Evolutionary conservation across 495 filamentous ascomycete genomes (phyloP).

Genomic region (Penicillium goetzii): DNA sequence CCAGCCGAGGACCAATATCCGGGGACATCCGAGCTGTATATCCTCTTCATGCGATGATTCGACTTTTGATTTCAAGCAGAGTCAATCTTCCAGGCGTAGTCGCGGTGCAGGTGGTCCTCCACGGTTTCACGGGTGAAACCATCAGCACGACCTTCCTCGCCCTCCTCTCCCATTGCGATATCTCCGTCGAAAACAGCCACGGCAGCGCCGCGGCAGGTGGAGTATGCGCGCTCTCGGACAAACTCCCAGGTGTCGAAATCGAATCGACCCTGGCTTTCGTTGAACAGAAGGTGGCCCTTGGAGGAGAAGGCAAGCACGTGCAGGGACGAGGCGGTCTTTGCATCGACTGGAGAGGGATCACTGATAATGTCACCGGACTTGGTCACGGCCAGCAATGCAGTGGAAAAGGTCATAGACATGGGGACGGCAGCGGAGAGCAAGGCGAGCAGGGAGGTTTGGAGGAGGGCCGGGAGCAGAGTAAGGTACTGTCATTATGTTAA

Average conservation of each 20-base stretch:
- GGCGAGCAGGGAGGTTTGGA: conserved; percentile 74
- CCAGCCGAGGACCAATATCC: not conserved
- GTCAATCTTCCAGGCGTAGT: conserved; percentile 47
- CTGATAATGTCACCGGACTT: conserved; percentile 52
- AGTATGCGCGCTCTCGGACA: conserved; percentile 64
- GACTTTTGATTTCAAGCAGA: conserved; percentile 34
- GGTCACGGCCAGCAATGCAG: conserved; percentile 65
- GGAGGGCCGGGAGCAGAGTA: conserved; percentile 70
- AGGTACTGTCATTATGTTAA: conserved; percentile 62
- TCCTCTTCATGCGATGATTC: not conserved
- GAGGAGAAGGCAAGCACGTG: conserved; percentile 81
- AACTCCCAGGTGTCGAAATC: conserved; percentile 75
- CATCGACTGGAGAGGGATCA: conserved; percentile 58
- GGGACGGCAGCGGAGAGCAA: conserved; percentile 77
- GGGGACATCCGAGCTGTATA: not conserved
- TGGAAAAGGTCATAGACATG: conserved; percentile 68
- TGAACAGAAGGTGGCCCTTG: conserved; percentile 71
- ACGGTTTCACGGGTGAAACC: conserved; percentile 67
- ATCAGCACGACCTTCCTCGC: conserved; percentile 50
- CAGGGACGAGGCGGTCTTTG: conserved; percentile 64
- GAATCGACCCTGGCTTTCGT: conserved; percentile 82
- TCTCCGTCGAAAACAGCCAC: conserved; percentile 50
- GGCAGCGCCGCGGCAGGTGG: conserved; percentile 59
- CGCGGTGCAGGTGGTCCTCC: conserved; percentile 48
- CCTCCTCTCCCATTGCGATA: conserved; percentile 39